Conservation (phyloP, 345 rosid genomes). For the Dipteronia sinensis region DNA sequence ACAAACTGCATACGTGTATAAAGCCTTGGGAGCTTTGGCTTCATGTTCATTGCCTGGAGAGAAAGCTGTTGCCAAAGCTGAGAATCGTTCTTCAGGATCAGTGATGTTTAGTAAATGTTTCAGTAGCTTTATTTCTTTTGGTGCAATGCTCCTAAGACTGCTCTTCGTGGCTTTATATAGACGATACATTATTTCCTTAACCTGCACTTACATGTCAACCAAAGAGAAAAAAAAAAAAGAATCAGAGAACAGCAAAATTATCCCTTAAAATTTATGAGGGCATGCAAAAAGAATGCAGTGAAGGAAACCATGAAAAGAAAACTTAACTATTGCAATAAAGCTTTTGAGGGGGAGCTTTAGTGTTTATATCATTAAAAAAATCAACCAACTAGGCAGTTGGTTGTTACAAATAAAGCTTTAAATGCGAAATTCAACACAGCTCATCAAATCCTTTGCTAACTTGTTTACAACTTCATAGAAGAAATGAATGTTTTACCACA, state of each 20-base stretch:
- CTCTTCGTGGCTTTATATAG: slow-evolving; percentile 81
- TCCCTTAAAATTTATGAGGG: not conserved
- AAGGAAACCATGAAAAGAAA: not conserved
- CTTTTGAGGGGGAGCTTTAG: not conserved
- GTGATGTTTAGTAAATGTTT: slow-evolving; percentile 83
- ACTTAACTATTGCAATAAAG: not conserved
- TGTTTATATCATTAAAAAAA: not conserved
- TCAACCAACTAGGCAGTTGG: not conserved
- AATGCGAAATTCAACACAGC: not conserved
- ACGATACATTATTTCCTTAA: slow-evolving; percentile 79
- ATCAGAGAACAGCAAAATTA: not conserved
- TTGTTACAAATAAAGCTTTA: not conserved
- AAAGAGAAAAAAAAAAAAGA: not conserved
- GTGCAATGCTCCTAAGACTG: slow-evolving; percentile 85
- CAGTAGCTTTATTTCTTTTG: slow-evolving; percentile 82
- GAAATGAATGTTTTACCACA: too few species aligned
- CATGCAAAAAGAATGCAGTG: not conserved
- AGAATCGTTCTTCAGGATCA: slow-evolving; percentile 95
- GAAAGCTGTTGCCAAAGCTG: slow-evolving; percentile 88
- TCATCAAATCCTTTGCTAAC: not conserved
- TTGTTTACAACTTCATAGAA: not conserved
- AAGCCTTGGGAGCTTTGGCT: slow-evolving; percentile 70
- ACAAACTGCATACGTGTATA: slow-evolving; percentile 63
- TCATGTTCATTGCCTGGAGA: slow-evolving; percentile 74
- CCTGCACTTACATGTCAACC: slow-evolving; percentile 45